Evolutionary conservation across 2,329 filamentous ascomycete genomes (phyloP), one percentile per base, ranked within the genome.

Genomic region (Hypoxylon sp.): DNA sequence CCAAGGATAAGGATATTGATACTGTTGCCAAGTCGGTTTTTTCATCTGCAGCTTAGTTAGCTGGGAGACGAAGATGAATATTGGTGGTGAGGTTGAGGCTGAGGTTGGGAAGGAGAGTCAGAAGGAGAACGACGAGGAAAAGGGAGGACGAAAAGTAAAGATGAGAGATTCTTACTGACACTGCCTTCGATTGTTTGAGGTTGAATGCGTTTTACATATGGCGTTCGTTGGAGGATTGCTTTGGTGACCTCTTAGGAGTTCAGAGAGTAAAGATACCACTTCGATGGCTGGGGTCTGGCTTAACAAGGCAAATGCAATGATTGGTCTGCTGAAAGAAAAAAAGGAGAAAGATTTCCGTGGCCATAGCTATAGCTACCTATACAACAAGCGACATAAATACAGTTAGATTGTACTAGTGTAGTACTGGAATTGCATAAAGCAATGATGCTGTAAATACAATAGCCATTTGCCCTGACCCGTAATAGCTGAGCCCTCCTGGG

Each of bases 1-100:
- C 73, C 57, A 71, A 69, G 53, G 75, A 78, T 56, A 63, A 73
- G 25, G 74, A 77, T 11, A 76, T 78, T n/a, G 72, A 78, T 45
- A 63, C 67, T 9, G 68, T 70, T n/a, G 51, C 43, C 38, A 52
- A 53, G 28, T 60, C 60, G 9, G 38, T 43, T 9, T 43, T 17
- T n/a, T 57, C 25, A 3, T 53, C 23, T 3, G 53, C 34, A 50
- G 58, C 63, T 21, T 65, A 68, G 61, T 21, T 34, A 32, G 51
- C 41, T 36, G 17, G 56, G 28, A 41, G 60, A 49, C 53, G 45
- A 32, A 45, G 17, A 25, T 14, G 45, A 14, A 36, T 21, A 4
- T 45, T 45, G 17, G 17, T 14, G 36, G 46, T 17, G 25, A 13
- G 28, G 32, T 9, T 17, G 17, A 32, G 28, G 32, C 21, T 19